phyloP scores from a whole-genome alignment of 352 stramenopile genomes.

The Albugo candida region DNA sequence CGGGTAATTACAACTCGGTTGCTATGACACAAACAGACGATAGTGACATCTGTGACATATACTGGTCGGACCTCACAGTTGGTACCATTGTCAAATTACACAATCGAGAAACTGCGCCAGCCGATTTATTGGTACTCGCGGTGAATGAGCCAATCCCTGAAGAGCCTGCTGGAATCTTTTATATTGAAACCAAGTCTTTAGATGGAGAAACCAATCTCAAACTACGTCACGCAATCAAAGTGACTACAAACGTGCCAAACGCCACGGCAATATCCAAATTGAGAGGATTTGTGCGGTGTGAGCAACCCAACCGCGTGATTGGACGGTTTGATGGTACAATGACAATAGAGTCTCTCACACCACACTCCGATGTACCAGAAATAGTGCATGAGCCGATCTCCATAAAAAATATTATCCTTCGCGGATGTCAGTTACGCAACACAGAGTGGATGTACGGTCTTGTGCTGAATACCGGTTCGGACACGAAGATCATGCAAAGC shows the following conservation, averaged over 20 bases:
- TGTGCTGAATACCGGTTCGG: slow-evolving; percentile 72
- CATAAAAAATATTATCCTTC: slow-evolving; percentile 78
- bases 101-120: slow-evolving; percentile 61
- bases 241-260: slow-evolving; percentile 23
- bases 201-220: slow-evolving; percentile 86
- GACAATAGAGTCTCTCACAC: background rate
- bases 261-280: slow-evolving; percentile 19
- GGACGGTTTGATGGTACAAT: slow-evolving; percentile 54
- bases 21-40: slow-evolving; percentile 16
- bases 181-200: slow-evolving; percentile 76
- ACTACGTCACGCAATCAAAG: slow-evolving; percentile 43
- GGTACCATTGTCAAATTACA: slow-evolving; percentile 64
- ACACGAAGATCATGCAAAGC: slow-evolving; percentile 77
- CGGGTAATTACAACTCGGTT: slow-evolving; percentile 9
- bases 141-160: slow-evolving; percentile 43
- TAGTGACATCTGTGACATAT: slow-evolving; percentile 23
- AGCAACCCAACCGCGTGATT: slow-evolving; percentile 68
- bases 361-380: slow-evolving; percentile 4
- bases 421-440: slow-evolving; percentile 72
- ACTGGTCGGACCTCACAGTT: slow-evolving; percentile 61
- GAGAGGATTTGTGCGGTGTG: slow-evolving; percentile 30
- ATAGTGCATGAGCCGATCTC: slow-evolving; percentile 30
- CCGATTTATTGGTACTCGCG: slow-evolving; percentile 68
- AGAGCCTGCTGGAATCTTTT: slow-evolving; percentile 54
- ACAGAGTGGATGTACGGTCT: slow-evolving; percentile 79